Conservation (phyloP, 495 filamentous ascomycete genomes). For the Bryoglossum gracile region DNA sequence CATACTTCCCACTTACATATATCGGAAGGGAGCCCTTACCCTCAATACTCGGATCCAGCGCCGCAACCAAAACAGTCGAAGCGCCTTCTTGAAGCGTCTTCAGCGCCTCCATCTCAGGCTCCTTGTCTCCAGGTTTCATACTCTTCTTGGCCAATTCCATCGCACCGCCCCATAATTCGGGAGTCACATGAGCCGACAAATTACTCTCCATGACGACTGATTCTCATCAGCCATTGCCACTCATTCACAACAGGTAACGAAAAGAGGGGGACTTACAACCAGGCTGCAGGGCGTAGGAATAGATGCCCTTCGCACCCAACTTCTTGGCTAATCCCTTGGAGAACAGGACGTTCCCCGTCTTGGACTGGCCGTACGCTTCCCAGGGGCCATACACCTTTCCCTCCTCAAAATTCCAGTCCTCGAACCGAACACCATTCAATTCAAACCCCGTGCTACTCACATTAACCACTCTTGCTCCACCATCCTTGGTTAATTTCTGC, state of each 20-base stretch:
- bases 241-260: not conserved
- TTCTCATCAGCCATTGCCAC: not conserved
- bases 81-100: conserved; percentile 18
- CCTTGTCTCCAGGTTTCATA: not conserved
- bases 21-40: not conserved
- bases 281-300: conserved; percentile 19
- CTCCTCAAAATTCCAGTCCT: conserved; percentile 18
- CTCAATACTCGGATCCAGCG: conserved; percentile 18
- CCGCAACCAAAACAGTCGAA: conserved; percentile 18
- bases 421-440: conserved; percentile 6
- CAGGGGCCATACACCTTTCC: not conserved
- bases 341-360: conserved; percentile 54
- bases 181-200: conserved; percentile 1
- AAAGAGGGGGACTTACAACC: conserved; percentile 18
- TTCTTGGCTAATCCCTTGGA: conserved; percentile 36
- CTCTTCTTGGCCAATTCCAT: not conserved
- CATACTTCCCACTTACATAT: not conserved
- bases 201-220: not conserved
- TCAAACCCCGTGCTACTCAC: conserved; percentile 8
- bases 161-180: conserved; percentile 1
- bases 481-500: conserved; percentile 10
- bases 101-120: not conserved
- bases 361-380: conserved; percentile 32
- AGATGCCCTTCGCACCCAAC: conserved; percentile 24
- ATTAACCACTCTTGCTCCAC: conserved; percentile 14